Base-by-base conservation (phyloP, 495 filamentous ascomycete species). In the Pyrenopolyporus hunteri region DNA sequence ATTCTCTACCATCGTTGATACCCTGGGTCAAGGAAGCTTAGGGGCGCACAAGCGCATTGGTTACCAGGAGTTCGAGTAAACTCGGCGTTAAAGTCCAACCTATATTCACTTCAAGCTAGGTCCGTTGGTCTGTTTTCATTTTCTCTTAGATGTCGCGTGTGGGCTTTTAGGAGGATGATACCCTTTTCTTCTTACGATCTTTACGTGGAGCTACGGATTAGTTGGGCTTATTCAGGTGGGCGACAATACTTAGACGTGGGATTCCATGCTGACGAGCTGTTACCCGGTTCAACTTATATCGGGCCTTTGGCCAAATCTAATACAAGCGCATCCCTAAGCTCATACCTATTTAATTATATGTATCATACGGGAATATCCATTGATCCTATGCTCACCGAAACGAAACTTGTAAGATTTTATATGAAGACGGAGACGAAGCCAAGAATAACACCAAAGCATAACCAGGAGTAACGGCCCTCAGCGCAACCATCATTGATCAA, bases 1-100 rank as follows among this genome's bases (percentile, higher is more conserved):
- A 29, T 66, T 66, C 63, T 62, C 13, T 57, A 66, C 63, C 7
- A 37, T 62, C 57, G 48, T 49, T 66, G 63, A 66, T 62, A 66
- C 63, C 63, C 57, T 11, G 29, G 26, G 37, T 62, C 50, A 51
- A 22, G 39, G 45, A 60, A 17, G 13, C 25, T 23, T 51, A 10
- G 23, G 33, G 14, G 17, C 42, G 10, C 10, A 9, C 4, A 2
- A 11, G 40, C 26, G 33, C 51, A 17, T 35, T 33, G 11, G 16
- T 23, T 51, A 42, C n/a, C 11, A 47, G 33, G 29, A 17, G 29
- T 52, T 46, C 4, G 31, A 50, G 25, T 26, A 9, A 23, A 28
- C 3, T 6, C 13, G 59, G 52, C 49, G 48, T 33, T 49, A 13
- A 26, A n/a, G 36, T 51, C 35, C 17, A 33, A 14, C 4, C 25